Evolutionary conservation across 108 stramenopile genomes (phyloP).

Genomic region (Cyclotella baltica): DNA sequence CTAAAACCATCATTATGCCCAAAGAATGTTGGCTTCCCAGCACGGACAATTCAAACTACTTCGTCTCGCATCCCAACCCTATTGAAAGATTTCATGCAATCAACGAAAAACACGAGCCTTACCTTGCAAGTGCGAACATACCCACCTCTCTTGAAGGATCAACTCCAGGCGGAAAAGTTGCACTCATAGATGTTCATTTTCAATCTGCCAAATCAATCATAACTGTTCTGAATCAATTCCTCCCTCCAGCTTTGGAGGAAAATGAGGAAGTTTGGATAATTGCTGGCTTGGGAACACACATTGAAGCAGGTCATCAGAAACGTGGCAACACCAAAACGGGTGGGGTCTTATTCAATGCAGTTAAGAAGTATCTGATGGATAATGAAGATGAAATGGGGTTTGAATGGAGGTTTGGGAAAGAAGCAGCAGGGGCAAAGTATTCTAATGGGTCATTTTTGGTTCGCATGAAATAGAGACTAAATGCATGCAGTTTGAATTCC

Average conservation of each 20-base stretch:
- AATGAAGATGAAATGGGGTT: slow-evolving; percentile 35
- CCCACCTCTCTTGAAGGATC: slow-evolving; percentile 39
- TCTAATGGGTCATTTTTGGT: slow-evolving; percentile 55
- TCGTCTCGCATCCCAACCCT: slow-evolving; percentile 44
- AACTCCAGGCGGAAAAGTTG: slow-evolving; percentile 32
- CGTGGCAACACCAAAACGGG: slow-evolving; percentile 27
- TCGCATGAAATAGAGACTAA: slow-evolving; percentile 7
- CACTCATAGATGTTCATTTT: slow-evolving; percentile 54
- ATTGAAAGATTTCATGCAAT: slow-evolving; percentile 53
- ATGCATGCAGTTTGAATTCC: neutral
- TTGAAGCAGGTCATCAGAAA: slow-evolving; percentile 49
- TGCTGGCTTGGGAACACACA: slow-evolving; percentile 49
- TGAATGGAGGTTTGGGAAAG: slow-evolving; percentile 47
- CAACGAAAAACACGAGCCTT: slow-evolving; percentile 47
- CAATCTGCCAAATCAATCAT: slow-evolving; percentile 54
- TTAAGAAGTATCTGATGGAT: slow-evolving; percentile 41
- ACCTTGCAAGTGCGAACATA: slow-evolving; percentile 42
- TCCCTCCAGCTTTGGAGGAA: slow-evolving; percentile 33
- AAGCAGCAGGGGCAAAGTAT: slow-evolving; percentile 41
- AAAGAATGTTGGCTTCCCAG: slow-evolving; percentile 55
- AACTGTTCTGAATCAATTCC: slow-evolving; percentile 47
- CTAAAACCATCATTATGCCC: slow-evolving; percentile 33
- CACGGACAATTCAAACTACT: slow-evolving; percentile 53
- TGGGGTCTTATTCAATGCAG: slow-evolving; percentile 55
- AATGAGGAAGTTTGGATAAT: slow-evolving; percentile 52